A percentile compares a stretch with the other conserved stretches of the same genome.
phyloP scores from a whole-genome alignment of 768 basidiomycete genomes.

The Podaxis sp. region DNA sequence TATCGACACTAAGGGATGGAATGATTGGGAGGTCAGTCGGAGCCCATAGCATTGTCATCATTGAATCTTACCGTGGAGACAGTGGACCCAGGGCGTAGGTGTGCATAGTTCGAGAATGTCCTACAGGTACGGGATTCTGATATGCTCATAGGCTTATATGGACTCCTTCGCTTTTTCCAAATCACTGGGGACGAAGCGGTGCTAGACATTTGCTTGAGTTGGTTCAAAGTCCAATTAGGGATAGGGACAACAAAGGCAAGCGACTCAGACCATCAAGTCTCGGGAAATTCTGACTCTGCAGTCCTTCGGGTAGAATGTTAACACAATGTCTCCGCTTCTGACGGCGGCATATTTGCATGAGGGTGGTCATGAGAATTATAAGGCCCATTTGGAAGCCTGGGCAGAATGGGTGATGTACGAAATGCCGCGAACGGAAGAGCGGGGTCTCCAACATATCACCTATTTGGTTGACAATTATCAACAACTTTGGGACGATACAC shows the following conservation, averaged over 20 bases:
- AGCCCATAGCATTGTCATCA: background rate
- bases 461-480: constrained; percentile 36
- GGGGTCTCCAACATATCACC: constrained; percentile 45
- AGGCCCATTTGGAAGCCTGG: constrained; percentile 40
- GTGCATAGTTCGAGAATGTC: background rate
- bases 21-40: constrained; percentile 44
- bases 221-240: constrained; percentile 46
- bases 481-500: constrained; percentile 54
- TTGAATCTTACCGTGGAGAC: background rate
- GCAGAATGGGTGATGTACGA: constrained; percentile 49
- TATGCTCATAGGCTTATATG: constrained; percentile 30
- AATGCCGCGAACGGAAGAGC: constrained; percentile 41
- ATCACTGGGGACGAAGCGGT: constrained; percentile 33
- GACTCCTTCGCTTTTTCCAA: constrained; percentile 35
- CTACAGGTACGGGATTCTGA: background rate
- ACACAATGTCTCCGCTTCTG: constrained; percentile 51
- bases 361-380: constrained; percentile 27
- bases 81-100: constrained; percentile 46
- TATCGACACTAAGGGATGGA: constrained; percentile 57
- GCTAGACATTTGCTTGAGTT: constrained; percentile 36
- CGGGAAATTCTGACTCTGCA: background rate
- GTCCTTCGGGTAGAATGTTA: constrained; percentile 38
- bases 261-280: background rate
- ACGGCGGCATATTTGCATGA: constrained; percentile 42
- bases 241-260: constrained; percentile 45